Conservation (phyloP, 441 rosid genomes). For the Kokia cookei region DNA sequence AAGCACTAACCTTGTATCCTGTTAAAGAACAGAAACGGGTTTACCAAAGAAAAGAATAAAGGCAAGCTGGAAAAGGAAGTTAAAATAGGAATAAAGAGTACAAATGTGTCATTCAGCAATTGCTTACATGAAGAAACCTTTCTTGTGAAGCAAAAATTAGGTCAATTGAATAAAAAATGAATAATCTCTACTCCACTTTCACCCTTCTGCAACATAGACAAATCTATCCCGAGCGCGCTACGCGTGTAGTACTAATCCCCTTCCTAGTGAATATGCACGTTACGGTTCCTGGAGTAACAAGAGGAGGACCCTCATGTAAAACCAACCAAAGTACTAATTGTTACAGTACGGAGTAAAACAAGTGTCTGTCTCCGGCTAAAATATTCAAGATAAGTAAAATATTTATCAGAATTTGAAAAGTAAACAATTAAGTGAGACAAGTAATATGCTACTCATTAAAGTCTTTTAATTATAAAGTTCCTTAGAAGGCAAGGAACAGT, state of each 20-base stretch:
- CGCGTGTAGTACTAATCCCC: neutral
- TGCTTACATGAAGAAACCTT: slow-evolving; percentile 28
- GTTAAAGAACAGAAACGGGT: slow-evolving; percentile 17
- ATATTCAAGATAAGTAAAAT: neutral
- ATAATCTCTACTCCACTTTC: slow-evolving; percentile 19
- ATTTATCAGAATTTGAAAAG: neutral
- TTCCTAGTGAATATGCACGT: neutral
- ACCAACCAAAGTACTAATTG: neutral
- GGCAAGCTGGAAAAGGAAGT: slow-evolving; percentile 33
- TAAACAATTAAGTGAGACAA: neutral
- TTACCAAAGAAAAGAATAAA: slow-evolving; percentile 28
- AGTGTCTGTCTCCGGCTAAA: neutral
- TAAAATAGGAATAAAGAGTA: slow-evolving; percentile 23
- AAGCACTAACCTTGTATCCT: slow-evolving; percentile 8
- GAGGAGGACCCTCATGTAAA: neutral
- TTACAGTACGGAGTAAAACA: neutral
- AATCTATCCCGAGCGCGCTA: slow-evolving; percentile 7
- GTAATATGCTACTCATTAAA: neutral
- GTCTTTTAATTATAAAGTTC: neutral
- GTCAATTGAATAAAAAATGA: slow-evolving; percentile 16
- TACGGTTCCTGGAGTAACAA: slow-evolving; percentile 9
- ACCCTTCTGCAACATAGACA: slow-evolving; percentile 19
- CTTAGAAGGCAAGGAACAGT: neutral
- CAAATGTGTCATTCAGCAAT: slow-evolving; percentile 9
- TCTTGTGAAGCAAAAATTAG: slow-evolving; percentile 34